A percentile compares a stretch with the other conserved stretches of the same genome.
Conservation (phyloP, 2,329 filamentous ascomycete species). For the Sporothrix humicola region DNA sequence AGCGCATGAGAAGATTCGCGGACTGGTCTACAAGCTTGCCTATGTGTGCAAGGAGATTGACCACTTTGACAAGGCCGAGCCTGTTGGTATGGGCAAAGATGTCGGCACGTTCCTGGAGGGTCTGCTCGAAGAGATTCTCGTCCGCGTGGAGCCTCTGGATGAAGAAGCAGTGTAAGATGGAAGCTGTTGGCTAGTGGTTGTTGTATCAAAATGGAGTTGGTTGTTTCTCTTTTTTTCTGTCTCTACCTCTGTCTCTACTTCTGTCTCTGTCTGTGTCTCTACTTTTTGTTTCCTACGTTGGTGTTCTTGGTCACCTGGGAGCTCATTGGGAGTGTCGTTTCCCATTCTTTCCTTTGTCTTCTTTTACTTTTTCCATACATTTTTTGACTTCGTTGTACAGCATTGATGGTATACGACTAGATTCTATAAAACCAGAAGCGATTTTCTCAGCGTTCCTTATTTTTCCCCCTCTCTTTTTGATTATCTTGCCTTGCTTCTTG, state of each 20-base stretch:
- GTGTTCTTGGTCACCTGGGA: background rate
- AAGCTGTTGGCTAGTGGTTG: too few species aligned
- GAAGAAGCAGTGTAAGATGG: conserved; percentile 54
- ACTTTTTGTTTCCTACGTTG: too few species aligned
- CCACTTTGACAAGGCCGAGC: conserved; percentile 80
- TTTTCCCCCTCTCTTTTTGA: background rate
- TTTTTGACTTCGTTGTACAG: conserved; percentile 3
- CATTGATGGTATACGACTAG: conserved; percentile 27
- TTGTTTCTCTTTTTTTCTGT: background rate
- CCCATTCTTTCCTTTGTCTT: background rate
- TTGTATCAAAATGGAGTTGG: background rate
- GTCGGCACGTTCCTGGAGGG: conserved; percentile 90
- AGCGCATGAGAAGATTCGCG: conserved; percentile 81
- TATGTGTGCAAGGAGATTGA: conserved; percentile 90
- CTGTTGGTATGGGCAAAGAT: conserved; percentile 91
- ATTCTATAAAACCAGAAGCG: conserved; percentile 1
- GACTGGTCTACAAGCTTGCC: conserved; percentile 80
- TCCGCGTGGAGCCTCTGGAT: conserved; percentile 86
- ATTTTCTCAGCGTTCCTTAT: background rate
- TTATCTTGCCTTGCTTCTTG: too few species aligned
- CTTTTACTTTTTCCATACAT: background rate
- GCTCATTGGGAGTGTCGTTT: background rate
- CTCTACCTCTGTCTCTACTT: too few species aligned
- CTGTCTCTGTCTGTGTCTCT: too few species aligned
- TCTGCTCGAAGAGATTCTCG: conserved; percentile 89